Evolutionary conservation across 805 yeast species (phyloP), one percentile per base, ranked within the genome.

Genomic region (Saccharomycopsis lassenensis): DNA sequence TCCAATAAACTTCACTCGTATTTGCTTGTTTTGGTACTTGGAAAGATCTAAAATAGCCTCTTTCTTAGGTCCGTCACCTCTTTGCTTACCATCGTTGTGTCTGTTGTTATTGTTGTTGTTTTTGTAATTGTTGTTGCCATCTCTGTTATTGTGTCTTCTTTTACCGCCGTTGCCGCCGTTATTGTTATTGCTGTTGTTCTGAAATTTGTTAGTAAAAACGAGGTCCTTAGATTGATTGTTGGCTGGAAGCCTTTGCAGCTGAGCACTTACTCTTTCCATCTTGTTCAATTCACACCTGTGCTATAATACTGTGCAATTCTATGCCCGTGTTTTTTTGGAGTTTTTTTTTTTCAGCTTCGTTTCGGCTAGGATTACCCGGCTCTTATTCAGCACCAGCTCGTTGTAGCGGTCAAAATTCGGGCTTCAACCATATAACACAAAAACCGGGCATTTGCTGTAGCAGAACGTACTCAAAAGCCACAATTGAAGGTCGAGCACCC

Each of bases 21-120:
- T 74, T 46, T 66, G 57, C 47, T 78, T 66, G 53, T 84, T 93
- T 49, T 73, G 72, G 54, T 81, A 83, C 51, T 74, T 79, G 44
- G 77, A 71, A 41, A 91, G 63, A 55, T 87, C 86, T 38, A 85
- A 63, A 41, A 87, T 83, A 16, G 95, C 93, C 45, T 87, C 95
- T 58, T 85, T 80, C 62, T 81, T 82, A 24, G 96, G 97, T 10
- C 85, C 75, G 47, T 77, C 85, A 46, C 65, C 54, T 46, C 60
- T 61, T 43, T 56, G 58, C 44, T 50, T 54, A 33, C 53, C 56
- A 29, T 47, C 27, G 21, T 36, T 45, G 8, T 44, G 45, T 14
- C 35, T 37, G 17, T 39, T 41, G 29, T 36, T 24, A 25, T 46
- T 37, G 24, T 34, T 34, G 14, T 35, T 41, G 10, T 37, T 23